Evolutionary conservation across 345 rosid genomes (phyloP), one percentile per base, ranked within the genome.

Genomic region (Sonneratia alba): DNA sequence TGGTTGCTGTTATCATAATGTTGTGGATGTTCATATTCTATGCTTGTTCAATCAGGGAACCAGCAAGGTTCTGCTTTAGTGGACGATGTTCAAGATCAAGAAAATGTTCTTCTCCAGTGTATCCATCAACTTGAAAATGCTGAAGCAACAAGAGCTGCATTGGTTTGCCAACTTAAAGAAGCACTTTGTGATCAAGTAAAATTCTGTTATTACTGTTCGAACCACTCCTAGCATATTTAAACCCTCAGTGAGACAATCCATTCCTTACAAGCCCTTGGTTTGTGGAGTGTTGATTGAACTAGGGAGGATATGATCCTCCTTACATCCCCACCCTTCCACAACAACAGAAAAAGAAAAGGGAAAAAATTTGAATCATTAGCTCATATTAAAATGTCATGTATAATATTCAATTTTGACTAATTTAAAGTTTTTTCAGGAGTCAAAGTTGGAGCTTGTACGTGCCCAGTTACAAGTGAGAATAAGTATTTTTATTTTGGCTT

Each of bases 131-230:
- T 89, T 72, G 86, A 85, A 79, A 82, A 61, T 82, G 85, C 83
- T 69, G 88, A 89, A 78, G 78, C 84, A 36, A 76, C 75, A 27
- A 82, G 91, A 78, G 76, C 76, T 73, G 47, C 81, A 51, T 71
- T 89, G 81, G 78, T 84, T 79, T 78, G 77, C 77, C 89, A 87
- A 76, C 89, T 89, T 71, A 89, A 82, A 82, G 91, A 83, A 71
- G 91, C 94, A 69, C 85, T 89, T 72, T 75, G 76, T 53, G 94
- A 85, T 66, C 91, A 89, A 79, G 91, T 89, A 87, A 51, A 42
- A 74, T 14, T 56, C 36, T 47, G 36, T 65, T 21, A 24, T 27
- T 38, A 38, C 49, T 19, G 1, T 40, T 11, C 53, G 18, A 48
- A 10, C 14, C 53, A 15, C 53, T 48, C 53, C 53, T 48, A 11